Conservation (phyloP, 2,329 filamentous ascomycete species). For the Fusarium musae region DNA sequence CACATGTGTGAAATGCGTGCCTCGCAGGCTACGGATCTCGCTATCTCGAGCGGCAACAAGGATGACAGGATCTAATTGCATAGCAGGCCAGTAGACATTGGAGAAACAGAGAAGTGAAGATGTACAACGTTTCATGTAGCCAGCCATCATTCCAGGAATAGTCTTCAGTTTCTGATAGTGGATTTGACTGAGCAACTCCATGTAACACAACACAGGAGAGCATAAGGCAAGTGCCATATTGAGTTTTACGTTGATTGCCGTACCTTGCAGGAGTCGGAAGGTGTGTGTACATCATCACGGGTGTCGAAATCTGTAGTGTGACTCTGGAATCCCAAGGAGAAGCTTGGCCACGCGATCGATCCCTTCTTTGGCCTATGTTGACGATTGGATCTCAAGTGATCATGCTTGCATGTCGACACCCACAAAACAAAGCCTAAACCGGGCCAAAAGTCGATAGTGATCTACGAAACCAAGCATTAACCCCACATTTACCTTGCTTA, state of each 20-base stretch:
- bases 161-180: background rate
- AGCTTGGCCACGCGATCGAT: constrained; percentile 12
- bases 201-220: background rate
- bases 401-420: constrained; percentile 18
- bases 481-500: constrained; percentile 32
- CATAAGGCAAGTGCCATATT: background rate
- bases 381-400: constrained; percentile 23
- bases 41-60: constrained; percentile 1
- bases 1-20: constrained; percentile 22
- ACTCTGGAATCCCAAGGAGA: background rate
- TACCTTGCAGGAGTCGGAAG: background rate
- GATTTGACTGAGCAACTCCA: background rate
- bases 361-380: background rate
- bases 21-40: constrained; percentile 3
- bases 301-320: constrained; percentile 6
- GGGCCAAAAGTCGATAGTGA: constrained; percentile 12
- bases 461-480: constrained; percentile 30
- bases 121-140: background rate
- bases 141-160: background rate
- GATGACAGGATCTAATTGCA: background rate
- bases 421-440: constrained; percentile 22
- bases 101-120: background rate
- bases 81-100: background rate
- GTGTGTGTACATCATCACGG: background rate
- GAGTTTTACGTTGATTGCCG: background rate